Evolutionary conservation across 2,329 filamentous ascomycete species (phyloP), one percentile per base, ranked within the genome.

Genomic region (Exophiala alcalophila): DNA sequence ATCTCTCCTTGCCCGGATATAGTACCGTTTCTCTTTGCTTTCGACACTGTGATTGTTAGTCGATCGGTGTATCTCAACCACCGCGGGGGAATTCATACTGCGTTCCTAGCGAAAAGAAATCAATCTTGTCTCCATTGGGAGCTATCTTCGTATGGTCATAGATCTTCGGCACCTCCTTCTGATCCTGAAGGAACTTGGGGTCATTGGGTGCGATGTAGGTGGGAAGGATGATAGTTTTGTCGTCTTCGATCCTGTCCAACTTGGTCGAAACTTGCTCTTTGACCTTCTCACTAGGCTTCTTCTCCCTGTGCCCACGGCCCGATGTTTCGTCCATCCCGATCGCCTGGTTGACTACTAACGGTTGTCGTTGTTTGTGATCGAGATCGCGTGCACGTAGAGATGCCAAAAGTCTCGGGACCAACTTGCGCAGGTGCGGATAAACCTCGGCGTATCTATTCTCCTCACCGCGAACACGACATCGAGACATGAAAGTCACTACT

Each of bases 241-340:
- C 49, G 28, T 44, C 48, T 19, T 57, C 52, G 28, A 46, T 38
- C 27, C 42, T 50, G 31, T 57, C 51, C 15, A 54, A 44, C 25
- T 53, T 51, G 32, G 36, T 41, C n/a, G 46, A 32, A 6, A 50
- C 50, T 34, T 50, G 48, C 28, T 57, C 54, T 40, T 55, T 55
- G 39, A 57, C 21, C 39, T 55, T 57, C 40, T 55, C 53, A 31
- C 45, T 52, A 6, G 54, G 54, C 12, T 54, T 55, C 36, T 57
- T 57, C 38, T 55, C 50, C 8, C 54, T 47, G 23, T 55, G 53
- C 2, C 54, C 54, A 21, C 54, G 54, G 16, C 45, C 51, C 14
- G 53, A 50, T 12, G 42, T 28, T 20, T 56, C 53, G 28, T 56
- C 53, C 53, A 54, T 54, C 38, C 21, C 39, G 32, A 28, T 9